Base-by-base conservation (phyloP, 2,329 filamentous ascomycete genomes). In the Leptographium radiaticola region DNA sequence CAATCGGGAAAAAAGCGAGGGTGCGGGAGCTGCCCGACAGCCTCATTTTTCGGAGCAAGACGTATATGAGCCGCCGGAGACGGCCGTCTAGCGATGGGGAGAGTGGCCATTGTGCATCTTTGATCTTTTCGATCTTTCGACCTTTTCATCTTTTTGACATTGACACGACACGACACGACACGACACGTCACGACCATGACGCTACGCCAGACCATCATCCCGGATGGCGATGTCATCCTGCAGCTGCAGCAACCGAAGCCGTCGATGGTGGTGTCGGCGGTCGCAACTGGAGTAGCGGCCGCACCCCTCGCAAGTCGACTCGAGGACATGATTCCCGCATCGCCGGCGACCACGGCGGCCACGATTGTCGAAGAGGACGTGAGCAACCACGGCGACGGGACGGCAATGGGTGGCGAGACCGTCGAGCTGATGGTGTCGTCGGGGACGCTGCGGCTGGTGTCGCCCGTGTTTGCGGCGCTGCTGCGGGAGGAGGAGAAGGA, bases 351-450 rank as follows among this genome's bases (percentile, higher is more conserved):
- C 12, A 49, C 46, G 9, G 12, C 33, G 1, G 6, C 46, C 33
- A 38, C 46, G 2, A 12, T 36, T 31, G 33, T 38, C 25, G 31
- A 13, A n/a, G 46, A 50, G 31, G 44, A 12, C 5, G 48, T 57
- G 30, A 8, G 34, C 46, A 7, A 25, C n/a, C 16, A 13, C 33
- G 6, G 20, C 33, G 9, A 6, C 33, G 2, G 2, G 16, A 33
- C 33, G 16, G 12, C 33, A 4, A 38, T 31, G 9, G 12, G n/a
- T 6, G 6, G 25, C 33, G 46, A 50, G 25, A 49, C n/a, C 6
- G 48, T 57, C 34, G 52, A 55, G 40, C 57, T 60, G 6, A 42
- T 49, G 6, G 59, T 60, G 11, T 58, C 55, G 15, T 58, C 57
- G 25, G 48, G 51, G n/a, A 50, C 58, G 1, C 56, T 60, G n/a